phyloP scores from a whole-genome alignment of 495 filamentous ascomycete species.

The Neurospora sp. region DNA sequence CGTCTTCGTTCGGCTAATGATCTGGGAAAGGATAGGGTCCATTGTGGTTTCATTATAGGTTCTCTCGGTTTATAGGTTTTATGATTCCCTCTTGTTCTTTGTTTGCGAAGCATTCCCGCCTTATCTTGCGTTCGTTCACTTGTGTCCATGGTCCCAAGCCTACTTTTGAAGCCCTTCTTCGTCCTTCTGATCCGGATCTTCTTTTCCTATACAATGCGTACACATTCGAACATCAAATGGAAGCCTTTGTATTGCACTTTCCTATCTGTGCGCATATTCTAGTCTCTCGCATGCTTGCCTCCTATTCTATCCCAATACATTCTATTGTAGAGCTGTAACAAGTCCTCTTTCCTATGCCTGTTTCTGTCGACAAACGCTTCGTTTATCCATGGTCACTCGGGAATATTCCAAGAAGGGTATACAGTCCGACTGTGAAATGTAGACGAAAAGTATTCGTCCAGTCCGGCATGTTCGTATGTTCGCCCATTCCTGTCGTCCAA shows the following conservation, averaged over 20 bases:
- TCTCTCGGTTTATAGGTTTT: neutral
- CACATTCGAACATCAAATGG: too few relatives aligned
- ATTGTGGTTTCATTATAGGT: neutral
- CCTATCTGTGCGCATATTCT: neutral
- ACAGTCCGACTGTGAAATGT: neutral
- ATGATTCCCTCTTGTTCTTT: neutral
- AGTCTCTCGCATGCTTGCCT: neutral
- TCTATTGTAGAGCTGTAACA: neutral
- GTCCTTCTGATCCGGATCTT: neutral
- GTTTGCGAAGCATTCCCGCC: neutral
- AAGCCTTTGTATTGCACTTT: neutral
- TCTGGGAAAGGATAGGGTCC: neutral
- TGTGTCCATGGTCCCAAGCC: neutral
- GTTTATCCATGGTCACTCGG: neutral
- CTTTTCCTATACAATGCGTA: too few relatives aligned
- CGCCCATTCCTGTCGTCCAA: neutral
- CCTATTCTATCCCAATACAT: neutral
- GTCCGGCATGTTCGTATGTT: neutral
- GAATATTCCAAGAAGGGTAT: neutral
- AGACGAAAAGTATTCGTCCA: neutral
- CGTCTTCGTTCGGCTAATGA: neutral
- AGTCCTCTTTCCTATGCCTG: neutral
- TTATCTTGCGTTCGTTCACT: neutral
- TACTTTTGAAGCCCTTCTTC: neutral
- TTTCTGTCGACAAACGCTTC: neutral